phyloP scores from a whole-genome alignment of 1,284 basidiomycete species.

The Entoloma clypeatum region DNA sequence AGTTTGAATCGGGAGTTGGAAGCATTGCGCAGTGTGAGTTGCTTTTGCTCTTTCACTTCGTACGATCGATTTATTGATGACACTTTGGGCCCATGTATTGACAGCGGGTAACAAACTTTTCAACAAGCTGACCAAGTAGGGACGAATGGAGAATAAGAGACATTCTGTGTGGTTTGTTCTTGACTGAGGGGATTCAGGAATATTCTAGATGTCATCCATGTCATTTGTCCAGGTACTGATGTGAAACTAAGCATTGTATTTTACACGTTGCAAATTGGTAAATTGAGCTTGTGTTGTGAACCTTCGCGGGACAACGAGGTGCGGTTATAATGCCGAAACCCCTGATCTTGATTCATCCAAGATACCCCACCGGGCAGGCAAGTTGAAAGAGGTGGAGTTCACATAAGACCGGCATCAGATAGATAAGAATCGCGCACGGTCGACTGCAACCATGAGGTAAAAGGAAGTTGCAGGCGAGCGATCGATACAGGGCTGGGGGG shows the following conservation, averaged over 20 bases:
- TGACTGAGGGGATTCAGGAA: neutral
- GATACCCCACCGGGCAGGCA: no score
- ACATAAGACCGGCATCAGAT: no score
- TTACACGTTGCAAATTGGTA: no score
- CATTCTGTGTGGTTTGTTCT: neutral
- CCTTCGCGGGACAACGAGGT: no score
- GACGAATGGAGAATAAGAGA: neutral
- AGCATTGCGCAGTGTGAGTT: slow-evolving; percentile 39
- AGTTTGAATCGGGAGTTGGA: slow-evolving; percentile 36
- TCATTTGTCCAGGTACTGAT: no score
- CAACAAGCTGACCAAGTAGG: slow-evolving; percentile 38
- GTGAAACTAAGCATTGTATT: no score
- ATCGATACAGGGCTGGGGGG: slow-evolving; percentile 2
- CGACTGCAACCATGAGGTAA: slow-evolving; percentile 31
- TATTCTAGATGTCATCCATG: no score
- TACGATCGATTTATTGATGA: slow-evolving; percentile 6
- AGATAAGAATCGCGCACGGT: slow-evolving; percentile 6
- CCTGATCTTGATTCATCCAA: no score
- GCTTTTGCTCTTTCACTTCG: slow-evolving; percentile 9
- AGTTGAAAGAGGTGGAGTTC: no score
- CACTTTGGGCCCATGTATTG: slow-evolving; percentile 7
- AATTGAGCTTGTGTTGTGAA: no score
- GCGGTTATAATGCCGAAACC: no score
- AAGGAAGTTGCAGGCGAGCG: slow-evolving; percentile 16
- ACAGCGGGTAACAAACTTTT: slow-evolving; percentile 40